Percentiles rank a stretch among this genome's conserved stretches.
Evolutionary conservation across 495 filamentous ascomycete species (phyloP).

Genomic region (Endocarpon pusillum): DNA sequence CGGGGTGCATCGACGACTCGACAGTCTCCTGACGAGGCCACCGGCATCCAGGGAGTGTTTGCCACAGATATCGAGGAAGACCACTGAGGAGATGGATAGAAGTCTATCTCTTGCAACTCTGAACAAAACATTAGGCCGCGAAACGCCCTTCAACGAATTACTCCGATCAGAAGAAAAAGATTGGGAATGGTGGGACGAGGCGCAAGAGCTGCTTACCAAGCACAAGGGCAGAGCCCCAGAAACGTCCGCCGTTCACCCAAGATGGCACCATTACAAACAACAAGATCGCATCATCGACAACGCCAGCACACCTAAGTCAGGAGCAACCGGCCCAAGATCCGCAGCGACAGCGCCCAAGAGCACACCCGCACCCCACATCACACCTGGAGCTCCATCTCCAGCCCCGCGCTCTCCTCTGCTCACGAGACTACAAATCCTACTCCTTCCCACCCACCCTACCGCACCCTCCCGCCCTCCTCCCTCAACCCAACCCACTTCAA

Average conservation of each 20-base stretch:
- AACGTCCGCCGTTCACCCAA: background rate
- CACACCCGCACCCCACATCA: background rate
- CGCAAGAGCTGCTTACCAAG: too few species aligned
- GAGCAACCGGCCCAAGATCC: background rate
- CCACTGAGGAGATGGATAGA: too few species aligned
- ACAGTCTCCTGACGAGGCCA: background rate
- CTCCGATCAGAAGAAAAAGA: too few species aligned
- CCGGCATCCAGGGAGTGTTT: too few species aligned
- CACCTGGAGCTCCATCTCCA: background rate
- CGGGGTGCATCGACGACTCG: background rate
- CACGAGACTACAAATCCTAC: too few species aligned
- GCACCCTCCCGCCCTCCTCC: background rate
- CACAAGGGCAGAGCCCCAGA: too few species aligned
- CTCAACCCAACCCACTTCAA: slow-evolving; percentile 1
- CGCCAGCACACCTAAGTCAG: background rate
- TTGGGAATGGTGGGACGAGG: too few species aligned
- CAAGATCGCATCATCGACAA: background rate
- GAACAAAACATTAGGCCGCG: too few species aligned
- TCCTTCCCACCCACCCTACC: background rate
- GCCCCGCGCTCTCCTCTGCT: background rate
- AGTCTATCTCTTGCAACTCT: too few species aligned
- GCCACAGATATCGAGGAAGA: too few species aligned
- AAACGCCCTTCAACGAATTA: too few species aligned
- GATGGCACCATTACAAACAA: background rate
- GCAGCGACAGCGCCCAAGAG: background rate